Evolutionary conservation across 208 protist species (phyloP).

Genomic region (Leishmania arabica): DNA sequence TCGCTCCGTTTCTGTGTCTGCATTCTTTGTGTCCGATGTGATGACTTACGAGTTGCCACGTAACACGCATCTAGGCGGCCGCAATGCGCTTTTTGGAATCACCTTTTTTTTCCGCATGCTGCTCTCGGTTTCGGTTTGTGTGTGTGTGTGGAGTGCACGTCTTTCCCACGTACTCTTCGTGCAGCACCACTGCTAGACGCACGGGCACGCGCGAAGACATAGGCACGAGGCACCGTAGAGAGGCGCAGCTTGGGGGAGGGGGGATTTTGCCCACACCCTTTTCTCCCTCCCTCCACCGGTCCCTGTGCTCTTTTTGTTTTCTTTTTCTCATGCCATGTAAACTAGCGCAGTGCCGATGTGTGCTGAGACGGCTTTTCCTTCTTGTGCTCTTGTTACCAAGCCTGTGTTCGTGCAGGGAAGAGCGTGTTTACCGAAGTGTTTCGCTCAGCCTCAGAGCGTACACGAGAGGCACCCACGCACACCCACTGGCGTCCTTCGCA

Average conservation of each 20-base stretch:
- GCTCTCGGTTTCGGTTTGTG: too few relatives aligned
- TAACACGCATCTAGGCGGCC: neutral
- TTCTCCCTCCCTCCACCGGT: neutral
- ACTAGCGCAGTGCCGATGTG: neutral
- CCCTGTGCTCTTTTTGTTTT: neutral
- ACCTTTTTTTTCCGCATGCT: too few relatives aligned
- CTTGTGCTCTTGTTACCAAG: neutral
- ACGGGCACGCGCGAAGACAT: neutral
- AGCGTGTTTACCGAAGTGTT: neutral
- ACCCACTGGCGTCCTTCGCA: neutral
- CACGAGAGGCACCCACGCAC: neutral
- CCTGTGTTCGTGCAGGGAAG: neutral
- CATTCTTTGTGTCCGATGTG: neutral
- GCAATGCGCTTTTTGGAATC: neutral
- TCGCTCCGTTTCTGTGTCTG: neutral
- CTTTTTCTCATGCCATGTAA: constrained; percentile 1
- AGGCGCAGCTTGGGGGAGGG: neutral
- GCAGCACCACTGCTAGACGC: too few relatives aligned
- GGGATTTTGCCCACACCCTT: neutral
- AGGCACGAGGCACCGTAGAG: neutral
- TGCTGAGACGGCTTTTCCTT: neutral
- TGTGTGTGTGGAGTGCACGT: neutral
- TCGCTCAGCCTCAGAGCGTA: neutral
- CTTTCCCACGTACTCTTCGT: neutral
- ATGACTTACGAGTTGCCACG: neutral